Conservation (phyloP, 495 filamentous ascomycete genomes). For the Bacidia rubella region DNA sequence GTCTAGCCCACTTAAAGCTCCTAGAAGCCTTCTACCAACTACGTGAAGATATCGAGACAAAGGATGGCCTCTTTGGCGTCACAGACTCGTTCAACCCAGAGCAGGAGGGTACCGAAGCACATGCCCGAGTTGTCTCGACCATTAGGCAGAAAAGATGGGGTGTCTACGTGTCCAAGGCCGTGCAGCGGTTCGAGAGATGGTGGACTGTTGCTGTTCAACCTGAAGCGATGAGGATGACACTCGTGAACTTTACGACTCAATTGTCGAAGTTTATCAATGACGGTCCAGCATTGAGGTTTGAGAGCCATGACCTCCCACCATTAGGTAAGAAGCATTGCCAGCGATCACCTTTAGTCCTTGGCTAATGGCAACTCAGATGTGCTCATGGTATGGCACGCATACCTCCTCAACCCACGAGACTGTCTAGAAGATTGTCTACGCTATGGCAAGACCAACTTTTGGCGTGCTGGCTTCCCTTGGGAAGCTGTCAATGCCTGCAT, state of each 20-base stretch:
- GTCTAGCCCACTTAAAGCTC: slow-evolving; percentile 65
- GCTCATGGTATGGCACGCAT: slow-evolving; percentile 81
- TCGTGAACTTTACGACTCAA: neutral
- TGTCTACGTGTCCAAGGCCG: slow-evolving; percentile 59
- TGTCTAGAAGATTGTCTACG: slow-evolving; percentile 71
- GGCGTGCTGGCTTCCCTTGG: slow-evolving; percentile 63
- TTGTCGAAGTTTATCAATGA: neutral
- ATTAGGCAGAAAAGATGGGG: slow-evolving; percentile 73
- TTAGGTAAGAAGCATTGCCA: slow-evolving; percentile 8
- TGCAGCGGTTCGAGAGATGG: slow-evolving; percentile 62
- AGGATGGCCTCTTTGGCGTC: slow-evolving; percentile 52
- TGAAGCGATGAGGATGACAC: neutral
- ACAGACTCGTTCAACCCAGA: slow-evolving; percentile 27
- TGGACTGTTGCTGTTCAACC: slow-evolving; percentile 32
- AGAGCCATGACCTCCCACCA: slow-evolving; percentile 16
- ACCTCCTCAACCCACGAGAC: slow-evolving; percentile 67
- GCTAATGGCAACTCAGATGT: slow-evolving; percentile 40
- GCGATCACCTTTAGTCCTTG: neutral
- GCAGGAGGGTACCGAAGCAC: slow-evolving; percentile 13
- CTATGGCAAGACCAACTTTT: slow-evolving; percentile 42
- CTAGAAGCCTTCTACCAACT: slow-evolving; percentile 55
- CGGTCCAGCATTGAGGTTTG: slow-evolving; percentile 1
- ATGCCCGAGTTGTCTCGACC: slow-evolving; percentile 16
- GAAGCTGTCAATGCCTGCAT: slow-evolving; percentile 48
- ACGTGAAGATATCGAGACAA: slow-evolving; percentile 49